A percentile compares a stretch with the other conserved stretches of the same genome.
These are phyloP conservation scores for Candida boidinii DNA, from an alignment of 805 yeast species.

Conservation along the genomic window DNA sequence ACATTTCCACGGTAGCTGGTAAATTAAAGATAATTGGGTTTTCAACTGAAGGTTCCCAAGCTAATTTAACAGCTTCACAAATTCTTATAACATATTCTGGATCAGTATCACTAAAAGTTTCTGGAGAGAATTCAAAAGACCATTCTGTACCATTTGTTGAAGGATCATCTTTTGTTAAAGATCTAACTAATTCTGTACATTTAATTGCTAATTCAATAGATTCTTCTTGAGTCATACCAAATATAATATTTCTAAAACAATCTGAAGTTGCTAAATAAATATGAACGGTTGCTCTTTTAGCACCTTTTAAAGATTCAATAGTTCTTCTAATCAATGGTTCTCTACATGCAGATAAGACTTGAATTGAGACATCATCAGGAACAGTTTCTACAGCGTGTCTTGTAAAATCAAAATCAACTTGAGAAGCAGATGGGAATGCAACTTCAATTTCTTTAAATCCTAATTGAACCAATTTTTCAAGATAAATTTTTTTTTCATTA, in stretches of 20 bases:
- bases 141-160: slow-evolving; percentile 45
- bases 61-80: slow-evolving; percentile 67
- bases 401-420: slow-evolving; percentile 74
- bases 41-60: slow-evolving; percentile 62
- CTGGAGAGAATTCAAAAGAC: slow-evolving; percentile 77
- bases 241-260: slow-evolving; percentile 64
- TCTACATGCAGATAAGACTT: slow-evolving; percentile 70
- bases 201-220: slow-evolving; percentile 53
- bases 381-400: slow-evolving; percentile 64
- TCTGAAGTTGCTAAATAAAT: slow-evolving; percentile 71
- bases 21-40: slow-evolving; percentile 70
- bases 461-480: slow-evolving; percentile 55
- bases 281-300: slow-evolving; percentile 69
- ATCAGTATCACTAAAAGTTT: slow-evolving; percentile 65
- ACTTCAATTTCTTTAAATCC: slow-evolving; percentile 84
- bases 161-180: slow-evolving; percentile 64
- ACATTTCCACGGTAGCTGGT: slow-evolving; percentile 80
- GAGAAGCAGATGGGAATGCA: slow-evolving; percentile 75
- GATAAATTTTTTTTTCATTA: slow-evolving; percentile 65
- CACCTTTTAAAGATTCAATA: slow-evolving; percentile 64
- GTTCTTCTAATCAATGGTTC: slow-evolving; percentile 66
- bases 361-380: slow-evolving; percentile 71
- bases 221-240: slow-evolving; percentile 53
- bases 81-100: slow-evolving; percentile 54
- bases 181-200: slow-evolving; percentile 53